Evolutionary conservation across 148 eudicot genomes (phyloP).

Genomic region (Nepenthes mirabilis): DNA sequence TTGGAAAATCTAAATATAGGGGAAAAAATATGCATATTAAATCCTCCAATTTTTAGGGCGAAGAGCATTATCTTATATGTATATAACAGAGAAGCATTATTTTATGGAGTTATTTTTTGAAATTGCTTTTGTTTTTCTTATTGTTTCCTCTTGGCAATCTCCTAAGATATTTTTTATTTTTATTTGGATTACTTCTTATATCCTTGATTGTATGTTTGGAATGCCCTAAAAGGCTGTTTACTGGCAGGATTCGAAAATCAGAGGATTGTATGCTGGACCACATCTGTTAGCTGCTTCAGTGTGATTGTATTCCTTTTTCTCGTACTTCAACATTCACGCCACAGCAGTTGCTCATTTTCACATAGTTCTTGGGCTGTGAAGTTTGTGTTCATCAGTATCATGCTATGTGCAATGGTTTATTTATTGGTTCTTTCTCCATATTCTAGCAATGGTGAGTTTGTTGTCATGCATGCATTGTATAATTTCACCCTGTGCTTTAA

Average conservation of each 20-base stretch:
- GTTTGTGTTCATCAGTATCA: slow-evolving; percentile 18
- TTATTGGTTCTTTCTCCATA: slow-evolving; percentile 18
- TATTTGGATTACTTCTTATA: neutral
- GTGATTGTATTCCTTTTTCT: slow-evolving; percentile 45
- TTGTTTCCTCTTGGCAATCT: too few relatives aligned
- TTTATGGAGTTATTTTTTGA: too few relatives aligned
- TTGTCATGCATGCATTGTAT: neutral
- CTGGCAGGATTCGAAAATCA: slow-evolving; percentile 52
- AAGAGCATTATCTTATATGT: too few relatives aligned
- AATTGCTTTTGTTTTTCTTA: too few relatives aligned
- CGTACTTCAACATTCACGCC: slow-evolving; percentile 11
- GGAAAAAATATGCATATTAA: too few relatives aligned
- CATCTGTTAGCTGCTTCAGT: slow-evolving; percentile 47
- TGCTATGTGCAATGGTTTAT: slow-evolving; percentile 24
- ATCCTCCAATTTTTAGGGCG: too few relatives aligned
- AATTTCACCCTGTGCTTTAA: neutral
- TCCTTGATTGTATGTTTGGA: neutral
- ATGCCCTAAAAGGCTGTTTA: slow-evolving; percentile 4
- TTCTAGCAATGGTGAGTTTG: slow-evolving; percentile 30
- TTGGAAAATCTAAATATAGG: too few relatives aligned
- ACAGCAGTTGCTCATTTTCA: slow-evolving; percentile 10
- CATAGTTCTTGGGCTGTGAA: slow-evolving; percentile 12
- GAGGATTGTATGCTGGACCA: slow-evolving; percentile 56
- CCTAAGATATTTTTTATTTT: neutral
- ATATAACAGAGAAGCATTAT: too few relatives aligned